Evolutionary conservation across 2,329 filamentous ascomycete species (phyloP).

Genomic region (Neofusicoccum kwambonambiense): DNA sequence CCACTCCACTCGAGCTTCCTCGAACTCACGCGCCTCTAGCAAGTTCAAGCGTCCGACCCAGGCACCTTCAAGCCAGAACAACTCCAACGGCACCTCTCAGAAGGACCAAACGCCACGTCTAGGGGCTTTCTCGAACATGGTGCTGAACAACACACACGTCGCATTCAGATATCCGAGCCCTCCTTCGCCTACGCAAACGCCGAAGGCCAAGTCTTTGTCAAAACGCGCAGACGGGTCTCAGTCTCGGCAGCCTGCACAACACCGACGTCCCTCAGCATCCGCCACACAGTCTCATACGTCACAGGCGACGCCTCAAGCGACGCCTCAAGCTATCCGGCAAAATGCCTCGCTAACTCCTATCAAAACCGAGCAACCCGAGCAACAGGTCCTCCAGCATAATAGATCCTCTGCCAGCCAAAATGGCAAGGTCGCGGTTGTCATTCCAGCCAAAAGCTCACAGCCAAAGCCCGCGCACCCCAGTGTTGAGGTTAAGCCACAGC

Average conservation of each 20-base stretch:
- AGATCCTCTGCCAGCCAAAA: neutral
- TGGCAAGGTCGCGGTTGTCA: conserved; percentile 10
- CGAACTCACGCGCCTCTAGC: neutral
- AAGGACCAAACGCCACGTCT: conserved; percentile 29
- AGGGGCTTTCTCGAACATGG: conserved; percentile 55
- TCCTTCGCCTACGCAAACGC: neutral
- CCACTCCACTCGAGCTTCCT: neutral
- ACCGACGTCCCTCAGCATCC: neutral
- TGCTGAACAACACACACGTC: conserved; percentile 45
- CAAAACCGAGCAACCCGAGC: neutral
- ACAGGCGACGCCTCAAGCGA: neutral
- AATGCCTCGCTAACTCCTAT: neutral
- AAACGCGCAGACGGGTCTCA: neutral
- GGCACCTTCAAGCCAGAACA: conserved; percentile 21
- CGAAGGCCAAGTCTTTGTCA: neutral
- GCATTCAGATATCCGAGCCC: conserved; percentile 31
- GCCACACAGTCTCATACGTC: neutral
- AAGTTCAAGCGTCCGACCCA: conserved; percentile 31
- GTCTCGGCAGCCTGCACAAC: neutral
- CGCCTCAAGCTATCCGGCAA: neutral
- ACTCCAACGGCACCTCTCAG: neutral
- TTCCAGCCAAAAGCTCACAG: conserved; percentile 1
- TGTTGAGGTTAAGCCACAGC: neutral
- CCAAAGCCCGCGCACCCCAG: neutral
- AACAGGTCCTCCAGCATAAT: neutral